phyloP scores from a whole-genome alignment of 345 rosid species.

The Brassica nigra region DNA sequence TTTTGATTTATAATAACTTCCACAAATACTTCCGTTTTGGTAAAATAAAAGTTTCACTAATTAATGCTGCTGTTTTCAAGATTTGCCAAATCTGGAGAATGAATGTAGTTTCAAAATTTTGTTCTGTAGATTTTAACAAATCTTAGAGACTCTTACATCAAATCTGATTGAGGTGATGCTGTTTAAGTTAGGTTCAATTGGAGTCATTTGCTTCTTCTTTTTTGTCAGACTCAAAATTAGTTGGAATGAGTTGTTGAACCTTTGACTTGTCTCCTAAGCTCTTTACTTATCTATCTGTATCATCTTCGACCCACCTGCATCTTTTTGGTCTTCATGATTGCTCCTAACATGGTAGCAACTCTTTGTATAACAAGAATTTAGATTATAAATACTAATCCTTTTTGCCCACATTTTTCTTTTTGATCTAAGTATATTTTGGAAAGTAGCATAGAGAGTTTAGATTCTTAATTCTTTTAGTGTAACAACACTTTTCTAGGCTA shows the following conservation, averaged over 20 bases:
- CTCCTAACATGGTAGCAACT: slow-evolving; percentile 40
- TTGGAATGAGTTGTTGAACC: slow-evolving; percentile 43
- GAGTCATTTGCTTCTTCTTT: slow-evolving; percentile 1
- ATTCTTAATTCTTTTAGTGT: neutral
- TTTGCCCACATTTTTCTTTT: neutral
- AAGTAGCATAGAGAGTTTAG: neutral
- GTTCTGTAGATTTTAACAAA: neutral
- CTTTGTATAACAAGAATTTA: slow-evolving; percentile 12
- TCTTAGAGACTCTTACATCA: slow-evolving; percentile 3
- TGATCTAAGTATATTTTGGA: slow-evolving; percentile 5
- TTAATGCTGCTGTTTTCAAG: slow-evolving; percentile 20
- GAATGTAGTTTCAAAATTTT: neutral
- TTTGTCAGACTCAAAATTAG: slow-evolving; percentile 25
- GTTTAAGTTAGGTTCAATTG: neutral
- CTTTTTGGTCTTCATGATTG: slow-evolving; percentile 30
- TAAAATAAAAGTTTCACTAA: neutral
- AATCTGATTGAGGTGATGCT: neutral
- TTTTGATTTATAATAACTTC: slow-evolving; percentile 8
- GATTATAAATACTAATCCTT: slow-evolving; percentile 9
- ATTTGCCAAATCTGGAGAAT: slow-evolving; percentile 24
- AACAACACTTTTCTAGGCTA: slow-evolving; percentile 7
- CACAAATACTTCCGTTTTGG: slow-evolving; percentile 7
- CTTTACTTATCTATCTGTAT: slow-evolving; percentile 43
- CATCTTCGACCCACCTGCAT: slow-evolving; percentile 12
- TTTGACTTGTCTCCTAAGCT: slow-evolving; percentile 45